Base-by-base conservation (phyloP, 2,329 filamentous ascomycete genomes). In the Rutstroemia sp. region DNA sequence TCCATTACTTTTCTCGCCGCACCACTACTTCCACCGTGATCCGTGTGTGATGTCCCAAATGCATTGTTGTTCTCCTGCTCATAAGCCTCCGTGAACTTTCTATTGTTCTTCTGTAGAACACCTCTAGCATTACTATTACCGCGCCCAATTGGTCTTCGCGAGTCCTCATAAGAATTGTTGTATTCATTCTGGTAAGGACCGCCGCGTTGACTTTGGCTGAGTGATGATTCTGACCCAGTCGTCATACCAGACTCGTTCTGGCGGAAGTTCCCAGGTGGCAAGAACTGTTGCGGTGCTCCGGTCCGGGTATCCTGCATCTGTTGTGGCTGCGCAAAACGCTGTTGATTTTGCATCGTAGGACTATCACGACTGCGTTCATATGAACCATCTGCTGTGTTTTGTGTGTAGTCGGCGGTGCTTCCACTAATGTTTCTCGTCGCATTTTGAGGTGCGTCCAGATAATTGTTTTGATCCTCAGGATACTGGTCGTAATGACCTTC, bases 1-100 rank as follows among this genome's bases (percentile, higher is more conserved):
- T 99, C 92, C 92, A 99, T 97, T 41, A 99, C 94, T 69, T 90
- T 85, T 70, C 92, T 87, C 14, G 92, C 91, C 3, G 91, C 88
- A 56, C 89, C 89, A 61, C 86, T 92, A 71, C 88, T 95, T 46
- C 92, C 92, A 34, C 85, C 85, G 51, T 69, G 64, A 67, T 91
- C 85, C 52, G 85, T 82, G 53, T 78, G 77, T 38, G 71, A 70
- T 61, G 75, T 78, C 47, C 75, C 77, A 60, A 79, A 80, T 50
- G 82, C 80, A 54, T 75, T 77, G 59, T 78, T 85, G 58, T 82
- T 80, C 63, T 89, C 87, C 60, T 84, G 81, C 59, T 96, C 90
- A 69, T 95, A 96, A 2, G 88, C 90, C 66, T 96, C 91, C 1
- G 82, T 86, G 65, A 99, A 96, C 62, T 83, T 85, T 57, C 91